Evolutionary conservation across 805 yeast species (phyloP).

Genomic region (Nakazawaea peltata): DNA sequence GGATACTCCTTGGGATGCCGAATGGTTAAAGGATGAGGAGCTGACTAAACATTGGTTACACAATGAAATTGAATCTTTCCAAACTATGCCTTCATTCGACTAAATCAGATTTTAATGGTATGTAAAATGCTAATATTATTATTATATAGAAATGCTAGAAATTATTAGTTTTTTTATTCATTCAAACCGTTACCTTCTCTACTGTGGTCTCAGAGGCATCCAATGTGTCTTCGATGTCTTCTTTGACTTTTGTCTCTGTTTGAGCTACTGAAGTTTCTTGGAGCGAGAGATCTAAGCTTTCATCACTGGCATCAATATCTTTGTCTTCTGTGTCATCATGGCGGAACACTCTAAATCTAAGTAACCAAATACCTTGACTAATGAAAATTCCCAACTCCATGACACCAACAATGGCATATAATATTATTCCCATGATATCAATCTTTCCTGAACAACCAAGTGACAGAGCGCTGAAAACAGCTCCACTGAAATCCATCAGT

Average conservation of each 20-base stretch:
- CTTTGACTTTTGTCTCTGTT: neutral
- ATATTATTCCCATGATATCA: conserved; percentile 71
- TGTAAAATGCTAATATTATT: too few species aligned
- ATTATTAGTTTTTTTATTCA: too few species aligned
- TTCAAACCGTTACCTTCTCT: too few species aligned
- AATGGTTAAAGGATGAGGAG: conserved; percentile 10
- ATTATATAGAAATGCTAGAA: too few species aligned
- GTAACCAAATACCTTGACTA: conserved; percentile 67
- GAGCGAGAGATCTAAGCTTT: too few species aligned
- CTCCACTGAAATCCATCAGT: conserved; percentile 72
- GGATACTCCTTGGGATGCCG: conserved; percentile 16
- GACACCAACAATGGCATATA: conserved; percentile 66
- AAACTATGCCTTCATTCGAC: too few species aligned
- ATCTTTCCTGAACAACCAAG: conserved; percentile 40
- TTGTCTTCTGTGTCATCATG: conserved; percentile 2
- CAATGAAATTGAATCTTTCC: conserved; percentile 11
- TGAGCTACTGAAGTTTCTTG: conserved; percentile 9
- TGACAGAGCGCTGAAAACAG: conserved; percentile 63
- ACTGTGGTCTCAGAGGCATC: conserved; percentile 8
- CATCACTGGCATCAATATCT: neutral
- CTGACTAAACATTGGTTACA: conserved; percentile 14
- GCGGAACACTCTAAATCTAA: conserved; percentile 26
- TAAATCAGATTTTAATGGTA: too few species aligned
- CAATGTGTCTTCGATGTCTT: conserved; percentile 1
- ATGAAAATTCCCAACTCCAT: conserved; percentile 72